Conservation (phyloP, 805 yeast genomes). For the Kodamaea leandrae region DNA sequence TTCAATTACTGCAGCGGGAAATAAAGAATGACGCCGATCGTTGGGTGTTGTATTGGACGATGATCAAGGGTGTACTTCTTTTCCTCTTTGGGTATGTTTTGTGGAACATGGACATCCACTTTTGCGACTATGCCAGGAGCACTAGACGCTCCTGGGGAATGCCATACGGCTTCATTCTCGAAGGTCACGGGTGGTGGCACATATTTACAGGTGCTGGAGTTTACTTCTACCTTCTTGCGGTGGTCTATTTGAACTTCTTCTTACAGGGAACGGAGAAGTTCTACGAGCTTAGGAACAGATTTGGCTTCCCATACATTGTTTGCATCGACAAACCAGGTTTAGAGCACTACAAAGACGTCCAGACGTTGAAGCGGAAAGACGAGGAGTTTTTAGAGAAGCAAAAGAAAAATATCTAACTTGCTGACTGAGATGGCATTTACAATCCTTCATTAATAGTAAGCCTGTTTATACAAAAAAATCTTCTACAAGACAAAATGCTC, state of each 20-base stretch:
- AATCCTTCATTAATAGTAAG: no score
- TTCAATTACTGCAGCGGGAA: slow-evolving; percentile 46
- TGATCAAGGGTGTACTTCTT: slow-evolving; percentile 56
- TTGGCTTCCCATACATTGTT: slow-evolving; percentile 35
- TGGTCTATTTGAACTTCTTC: slow-evolving; percentile 71
- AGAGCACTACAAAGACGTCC: slow-evolving; percentile 15
- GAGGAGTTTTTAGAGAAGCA: slow-evolving; percentile 5
- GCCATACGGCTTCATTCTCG: slow-evolving; percentile 83
- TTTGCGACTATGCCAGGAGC: slow-evolving; percentile 58
- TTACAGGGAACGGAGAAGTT: slow-evolving; percentile 55
- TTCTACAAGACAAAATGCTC: no score
- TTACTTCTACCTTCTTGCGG: slow-evolving; percentile 76
- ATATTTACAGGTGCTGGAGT: slow-evolving; percentile 82
- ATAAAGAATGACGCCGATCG: slow-evolving; percentile 51
- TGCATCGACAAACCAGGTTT: slow-evolving; percentile 27
- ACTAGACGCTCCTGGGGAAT: slow-evolving; percentile 67
- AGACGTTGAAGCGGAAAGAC: slow-evolving; percentile 16
- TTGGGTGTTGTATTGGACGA: slow-evolving; percentile 50
- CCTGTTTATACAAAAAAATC: no score
- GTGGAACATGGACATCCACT: slow-evolving; percentile 88
- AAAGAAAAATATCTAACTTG: slow-evolving; percentile 15
- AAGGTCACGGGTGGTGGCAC: slow-evolving; percentile 99
- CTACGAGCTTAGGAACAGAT: slow-evolving; percentile 57
- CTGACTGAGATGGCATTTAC: background rate
- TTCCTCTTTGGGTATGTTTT: slow-evolving; percentile 74